Conservation (phyloP, 345 rosid genomes). For the Salix exigua region DNA sequence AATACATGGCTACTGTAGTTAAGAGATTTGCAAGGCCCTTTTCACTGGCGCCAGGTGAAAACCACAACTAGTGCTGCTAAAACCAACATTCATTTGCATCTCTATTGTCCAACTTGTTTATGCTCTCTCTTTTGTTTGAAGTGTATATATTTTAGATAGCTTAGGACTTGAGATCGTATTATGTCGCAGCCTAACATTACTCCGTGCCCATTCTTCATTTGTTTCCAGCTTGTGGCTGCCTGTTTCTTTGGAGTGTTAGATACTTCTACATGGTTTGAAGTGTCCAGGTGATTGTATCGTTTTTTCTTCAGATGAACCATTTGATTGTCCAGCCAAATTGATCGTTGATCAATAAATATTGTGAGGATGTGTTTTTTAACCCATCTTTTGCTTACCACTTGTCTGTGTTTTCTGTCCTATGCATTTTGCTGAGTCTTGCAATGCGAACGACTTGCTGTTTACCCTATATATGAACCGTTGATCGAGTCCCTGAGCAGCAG, state of each 20-base stretch:
- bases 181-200: neutral
- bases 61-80: neutral
- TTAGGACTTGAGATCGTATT: neutral
- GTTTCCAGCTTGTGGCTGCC: neutral
- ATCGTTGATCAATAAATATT: neutral
- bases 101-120: neutral
- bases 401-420: neutral
- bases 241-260: neutral
- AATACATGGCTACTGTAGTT: conserved; percentile 63
- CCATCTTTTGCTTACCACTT: neutral
- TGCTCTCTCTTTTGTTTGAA: neutral
- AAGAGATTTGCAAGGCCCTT: conserved; percentile 50
- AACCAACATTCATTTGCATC: neutral
- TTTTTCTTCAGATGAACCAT: neutral
- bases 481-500: neutral
- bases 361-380: neutral
- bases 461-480: neutral
- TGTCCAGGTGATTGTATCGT: neutral
- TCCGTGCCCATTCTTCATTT: neutral
- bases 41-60: neutral
- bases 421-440: neutral
- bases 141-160: neutral
- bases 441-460: neutral
- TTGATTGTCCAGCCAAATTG: neutral
- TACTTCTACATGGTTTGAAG: conserved; percentile 3